A percentile compares a stretch with the other conserved stretches of the same genome.
These are phyloP conservation scores for Neofusicoccum sp. DNA, from an alignment of 2,329 filamentous ascomycete species.

Conservation along the genomic window DNA sequence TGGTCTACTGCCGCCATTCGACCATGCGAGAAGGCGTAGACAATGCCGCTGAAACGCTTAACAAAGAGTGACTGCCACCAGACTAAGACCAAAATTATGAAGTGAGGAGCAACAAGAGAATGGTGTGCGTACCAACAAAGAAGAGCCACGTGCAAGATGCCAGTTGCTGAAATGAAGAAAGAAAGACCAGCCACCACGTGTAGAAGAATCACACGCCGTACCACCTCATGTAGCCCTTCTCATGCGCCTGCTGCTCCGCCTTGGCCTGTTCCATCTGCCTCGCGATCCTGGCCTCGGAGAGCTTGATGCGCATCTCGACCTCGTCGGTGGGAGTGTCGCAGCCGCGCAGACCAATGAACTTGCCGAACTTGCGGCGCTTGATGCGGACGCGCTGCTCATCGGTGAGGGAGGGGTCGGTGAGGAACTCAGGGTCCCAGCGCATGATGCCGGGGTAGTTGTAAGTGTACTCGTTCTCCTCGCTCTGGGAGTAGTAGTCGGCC, in stretches of 20 bases:
- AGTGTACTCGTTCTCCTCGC: slow-evolving; percentile 55
- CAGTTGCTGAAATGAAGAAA: not conserved
- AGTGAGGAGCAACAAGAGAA: not conserved
- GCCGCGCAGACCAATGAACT: slow-evolving; percentile 70
- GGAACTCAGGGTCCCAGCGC: slow-evolving; percentile 53
- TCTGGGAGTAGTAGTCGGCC: slow-evolving; percentile 72
- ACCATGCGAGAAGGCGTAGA: not conserved
- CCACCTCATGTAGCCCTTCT: slow-evolving; percentile 4
- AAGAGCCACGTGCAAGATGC: not conserved
- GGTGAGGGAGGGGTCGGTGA: slow-evolving; percentile 32
- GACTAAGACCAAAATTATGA: not conserved
- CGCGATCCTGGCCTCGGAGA: not conserved
- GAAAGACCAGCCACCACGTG: not conserved
- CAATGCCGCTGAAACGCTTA: not conserved
- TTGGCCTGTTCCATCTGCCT: not conserved
- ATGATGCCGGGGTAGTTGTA: slow-evolving; percentile 67
- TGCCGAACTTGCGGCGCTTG: slow-evolving; percentile 69
- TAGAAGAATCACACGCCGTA: not conserved
- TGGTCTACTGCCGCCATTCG: not conserved
- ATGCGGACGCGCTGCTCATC: slow-evolving; percentile 42
- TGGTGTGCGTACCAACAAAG: not conserved
- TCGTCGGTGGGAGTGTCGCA: slow-evolving; percentile 55
- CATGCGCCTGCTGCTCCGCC: not conserved
- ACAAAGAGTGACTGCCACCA: not conserved
- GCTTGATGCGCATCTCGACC: slow-evolving; percentile 30